Percentiles rank a stretch among this genome's conserved stretches.
These are phyloP conservation scores for Talaromyces atroroseus DNA, from an alignment of 2,329 filamentous ascomycete genomes.

Conservation along the genomic window DNA sequence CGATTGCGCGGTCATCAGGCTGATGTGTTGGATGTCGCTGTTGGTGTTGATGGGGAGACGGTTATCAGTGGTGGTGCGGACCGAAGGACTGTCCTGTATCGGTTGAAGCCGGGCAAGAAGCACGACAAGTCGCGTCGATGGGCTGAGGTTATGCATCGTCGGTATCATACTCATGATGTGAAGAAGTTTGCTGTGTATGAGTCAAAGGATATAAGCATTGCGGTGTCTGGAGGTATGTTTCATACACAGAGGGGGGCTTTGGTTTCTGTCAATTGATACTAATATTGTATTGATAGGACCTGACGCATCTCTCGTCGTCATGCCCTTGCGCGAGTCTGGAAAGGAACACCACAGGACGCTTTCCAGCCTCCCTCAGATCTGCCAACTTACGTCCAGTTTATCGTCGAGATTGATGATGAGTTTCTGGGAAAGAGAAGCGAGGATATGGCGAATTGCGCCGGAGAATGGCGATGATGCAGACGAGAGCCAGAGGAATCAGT, in stretches of 20 bases:
- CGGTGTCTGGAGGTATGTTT: constrained; percentile 79
- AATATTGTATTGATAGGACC: constrained; percentile 53
- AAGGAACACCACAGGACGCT: constrained; percentile 77
- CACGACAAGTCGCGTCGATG: constrained; percentile 60
- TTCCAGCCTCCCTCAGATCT: constrained; percentile 74
- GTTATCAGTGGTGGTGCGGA: constrained; percentile 93
- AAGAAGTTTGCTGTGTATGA: constrained; percentile 92
- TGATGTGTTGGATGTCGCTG: constrained; percentile 82
- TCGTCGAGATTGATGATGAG: constrained; percentile 71
- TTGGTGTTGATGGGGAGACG: constrained; percentile 70
- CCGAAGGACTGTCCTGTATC: constrained; percentile 77
- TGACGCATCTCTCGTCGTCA: constrained; percentile 74
- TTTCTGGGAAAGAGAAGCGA: constrained; percentile 87
- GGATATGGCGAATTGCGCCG: constrained; percentile 65
- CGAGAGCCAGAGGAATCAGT: constrained; percentile 33
- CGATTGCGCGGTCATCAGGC: constrained; percentile 81
- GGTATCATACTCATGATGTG: constrained; percentile 90
- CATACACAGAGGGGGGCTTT: no score
- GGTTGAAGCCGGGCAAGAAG: constrained; percentile 47
- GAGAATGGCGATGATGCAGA: constrained; percentile 44
- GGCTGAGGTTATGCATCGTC: constrained; percentile 77
- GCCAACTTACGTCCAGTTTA: constrained; percentile 67
- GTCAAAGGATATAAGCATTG: constrained; percentile 71
- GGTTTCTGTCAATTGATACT: constrained; percentile 25
- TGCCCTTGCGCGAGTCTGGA: constrained; percentile 71